Evolutionary conservation across 2,329 filamentous ascomycete genomes (phyloP).

Genomic region (Pochonia chlamydosporia): DNA sequence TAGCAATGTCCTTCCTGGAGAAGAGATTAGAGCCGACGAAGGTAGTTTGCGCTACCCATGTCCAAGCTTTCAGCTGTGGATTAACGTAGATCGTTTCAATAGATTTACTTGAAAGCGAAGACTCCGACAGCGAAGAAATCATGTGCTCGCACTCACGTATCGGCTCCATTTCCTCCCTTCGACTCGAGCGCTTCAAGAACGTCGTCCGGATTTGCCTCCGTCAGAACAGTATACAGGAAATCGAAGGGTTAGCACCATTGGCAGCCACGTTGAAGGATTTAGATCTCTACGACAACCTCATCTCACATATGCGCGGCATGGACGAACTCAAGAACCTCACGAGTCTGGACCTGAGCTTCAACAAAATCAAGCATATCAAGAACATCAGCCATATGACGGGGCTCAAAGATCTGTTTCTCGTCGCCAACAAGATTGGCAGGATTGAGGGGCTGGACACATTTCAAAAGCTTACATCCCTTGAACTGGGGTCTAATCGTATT

Average conservation of each 20-base stretch:
- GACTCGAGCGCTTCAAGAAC: constrained; percentile 76
- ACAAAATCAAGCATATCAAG: constrained; percentile 99
- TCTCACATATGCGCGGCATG: constrained; percentile 78
- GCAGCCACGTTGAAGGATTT: constrained; percentile 70
- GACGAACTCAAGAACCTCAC: constrained; percentile 72
- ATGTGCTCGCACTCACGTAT: constrained; percentile 86
- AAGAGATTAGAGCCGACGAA: constrained; percentile 77
- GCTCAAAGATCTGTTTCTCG: constrained; percentile 81
- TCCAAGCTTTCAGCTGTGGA: constrained; percentile 1
- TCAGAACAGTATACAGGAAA: constrained; percentile 80
- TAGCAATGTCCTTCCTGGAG: constrained; percentile 61
- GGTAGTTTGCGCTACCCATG: constrained; percentile 39
- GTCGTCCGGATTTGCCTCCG: constrained; percentile 78
- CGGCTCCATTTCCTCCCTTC: constrained; percentile 67
- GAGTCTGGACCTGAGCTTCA: constrained; percentile 88
- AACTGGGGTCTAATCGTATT: constrained; percentile 89
- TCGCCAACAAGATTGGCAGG: constrained; percentile 85
- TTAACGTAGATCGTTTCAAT: constrained; percentile 14
- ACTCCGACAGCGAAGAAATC: constrained; percentile 66
- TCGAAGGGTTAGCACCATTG: constrained; percentile 66
- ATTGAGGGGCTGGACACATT: constrained; percentile 82
- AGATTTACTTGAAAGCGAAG: constrained; percentile 59
- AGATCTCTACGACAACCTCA: constrained; percentile 94
- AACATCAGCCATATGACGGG: constrained; percentile 71
- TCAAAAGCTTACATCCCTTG: constrained; percentile 70